Conservation (phyloP, 2,329 filamentous ascomycete species). For the Clarireedia hainanense region DNA sequence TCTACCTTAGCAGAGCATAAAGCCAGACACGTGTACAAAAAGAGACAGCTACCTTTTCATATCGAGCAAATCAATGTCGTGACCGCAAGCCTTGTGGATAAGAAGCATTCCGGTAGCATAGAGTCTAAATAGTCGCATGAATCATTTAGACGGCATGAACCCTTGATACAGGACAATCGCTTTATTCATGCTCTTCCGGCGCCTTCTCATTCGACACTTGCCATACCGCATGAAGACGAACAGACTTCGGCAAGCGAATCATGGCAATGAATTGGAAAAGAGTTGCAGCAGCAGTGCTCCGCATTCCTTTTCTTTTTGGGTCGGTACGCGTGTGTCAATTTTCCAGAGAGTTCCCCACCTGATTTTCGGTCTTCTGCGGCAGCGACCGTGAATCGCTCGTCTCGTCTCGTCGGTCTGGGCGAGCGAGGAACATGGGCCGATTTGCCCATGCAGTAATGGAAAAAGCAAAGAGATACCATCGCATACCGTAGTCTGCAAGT, state of each 20-base stretch:
- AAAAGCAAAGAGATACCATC: no score
- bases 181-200: neutral
- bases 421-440: neutral
- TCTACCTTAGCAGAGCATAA: neutral
- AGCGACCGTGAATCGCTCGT: neutral
- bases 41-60: neutral
- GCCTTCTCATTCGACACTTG: no score
- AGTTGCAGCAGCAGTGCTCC: neutral
- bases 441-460: no score
- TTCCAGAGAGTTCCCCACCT: neutral
- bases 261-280: neutral
- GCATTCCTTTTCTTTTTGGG: no score
- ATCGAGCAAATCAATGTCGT: neutral
- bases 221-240: neutral
- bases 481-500: no score
- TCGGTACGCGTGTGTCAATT: no score
- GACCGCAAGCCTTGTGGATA: neutral
- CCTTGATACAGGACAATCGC: neutral
- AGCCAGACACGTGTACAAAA: neutral
- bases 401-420: neutral
- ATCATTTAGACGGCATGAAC: neutral
- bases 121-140: neutral
- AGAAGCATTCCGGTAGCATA: neutral
- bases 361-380: neutral
- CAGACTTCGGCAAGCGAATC: neutral